Conservation (phyloP, 2,329 filamentous ascomycete genomes). For the Aaosphaeria pasadenensis region DNA sequence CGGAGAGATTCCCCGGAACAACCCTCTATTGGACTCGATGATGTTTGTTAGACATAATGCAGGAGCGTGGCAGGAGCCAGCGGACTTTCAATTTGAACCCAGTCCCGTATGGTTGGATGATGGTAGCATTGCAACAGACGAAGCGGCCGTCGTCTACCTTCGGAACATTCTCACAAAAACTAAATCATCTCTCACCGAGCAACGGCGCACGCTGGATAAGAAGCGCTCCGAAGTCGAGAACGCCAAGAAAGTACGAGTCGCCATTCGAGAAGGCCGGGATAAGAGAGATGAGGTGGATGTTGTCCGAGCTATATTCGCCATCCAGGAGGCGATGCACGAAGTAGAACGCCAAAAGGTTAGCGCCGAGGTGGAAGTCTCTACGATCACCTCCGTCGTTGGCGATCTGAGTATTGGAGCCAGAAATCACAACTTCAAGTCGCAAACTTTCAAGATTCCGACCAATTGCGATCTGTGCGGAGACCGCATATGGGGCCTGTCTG, state of each 20-base stretch:
- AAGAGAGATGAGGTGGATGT: constrained; percentile 86
- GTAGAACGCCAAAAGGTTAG: constrained; percentile 80
- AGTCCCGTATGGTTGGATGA: constrained; percentile 98
- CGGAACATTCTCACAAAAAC: constrained; percentile 90
- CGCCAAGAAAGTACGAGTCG: constrained; percentile 69
- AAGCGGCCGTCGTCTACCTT: constrained; percentile 82
- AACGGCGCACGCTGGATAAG: constrained; percentile 79
- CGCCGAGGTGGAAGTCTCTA: constrained; percentile 88
- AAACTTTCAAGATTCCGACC: constrained; percentile 98
- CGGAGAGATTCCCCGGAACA: constrained; percentile 81
- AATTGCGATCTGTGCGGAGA: constrained; percentile 97
- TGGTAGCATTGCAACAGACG: constrained; percentile 79
- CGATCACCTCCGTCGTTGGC: constrained; percentile 86
- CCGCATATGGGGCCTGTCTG: constrained; percentile 92
- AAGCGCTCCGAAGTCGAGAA: constrained; percentile 82
- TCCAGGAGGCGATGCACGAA: constrained; percentile 83
- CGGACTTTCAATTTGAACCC: constrained; percentile 83
- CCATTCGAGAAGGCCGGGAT: constrained; percentile 77
- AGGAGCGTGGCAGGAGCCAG: constrained; percentile 75
- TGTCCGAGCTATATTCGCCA: constrained; percentile 75
- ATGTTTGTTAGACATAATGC: constrained; percentile 98
- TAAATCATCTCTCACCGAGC: constrained; percentile 75
- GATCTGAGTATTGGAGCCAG: constrained; percentile 90
- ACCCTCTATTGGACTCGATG: constrained; percentile 86
- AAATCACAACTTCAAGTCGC: constrained; percentile 97